Base-by-base conservation (phyloP, 78 protist genomes). In the Dictyostelium brefeldianum region DNA sequence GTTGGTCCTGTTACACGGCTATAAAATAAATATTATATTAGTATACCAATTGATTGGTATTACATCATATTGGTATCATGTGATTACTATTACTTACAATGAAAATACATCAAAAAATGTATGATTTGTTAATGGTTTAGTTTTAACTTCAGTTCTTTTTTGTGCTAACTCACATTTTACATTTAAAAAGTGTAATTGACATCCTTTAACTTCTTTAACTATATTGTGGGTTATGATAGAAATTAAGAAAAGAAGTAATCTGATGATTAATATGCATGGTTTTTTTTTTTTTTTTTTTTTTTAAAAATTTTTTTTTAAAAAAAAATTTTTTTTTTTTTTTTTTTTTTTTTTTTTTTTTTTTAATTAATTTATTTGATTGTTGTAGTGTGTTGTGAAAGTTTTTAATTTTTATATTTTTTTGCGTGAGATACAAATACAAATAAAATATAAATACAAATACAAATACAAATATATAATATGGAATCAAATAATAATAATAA, bases 1-100 rank as follows among this genome's bases (percentile, higher is more conserved):
- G 81, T 87, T 87, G 75, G 78, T 31, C 64, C 81, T 10, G 93
- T 54, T 29, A 77, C 93, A 65, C 93, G 93, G 93, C 93, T 87
- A 65, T 6, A 18, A 12, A 27, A 29, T 31, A n/a, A 22, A n/a
- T n/a, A n/a, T n/a, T n/a, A n/a, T n/a, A n/a, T n/a, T n/a, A 53
- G 5, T 59, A 59, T 4, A 12, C 5, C 5, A 14, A 59, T 10
- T 14, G 11, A 59, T 14, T 59, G 5, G 4, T 14, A 14, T 14
- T 12, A 12, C 11, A 14, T 59, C 5, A 14, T 59, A 5, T 11
- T 14, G 11, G 11, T 14, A 59, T 53, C 22, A 53, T 53, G 57
- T 11, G 8, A 53, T 12, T 12, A 53, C 11, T 12, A 53, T 64
- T 8, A 64, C 92, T 25, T 77, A 87, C 93, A 87, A 87, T 14